Base-by-base conservation (phyloP, 1,139 yeast species). In the Pichia sp. region DNA sequence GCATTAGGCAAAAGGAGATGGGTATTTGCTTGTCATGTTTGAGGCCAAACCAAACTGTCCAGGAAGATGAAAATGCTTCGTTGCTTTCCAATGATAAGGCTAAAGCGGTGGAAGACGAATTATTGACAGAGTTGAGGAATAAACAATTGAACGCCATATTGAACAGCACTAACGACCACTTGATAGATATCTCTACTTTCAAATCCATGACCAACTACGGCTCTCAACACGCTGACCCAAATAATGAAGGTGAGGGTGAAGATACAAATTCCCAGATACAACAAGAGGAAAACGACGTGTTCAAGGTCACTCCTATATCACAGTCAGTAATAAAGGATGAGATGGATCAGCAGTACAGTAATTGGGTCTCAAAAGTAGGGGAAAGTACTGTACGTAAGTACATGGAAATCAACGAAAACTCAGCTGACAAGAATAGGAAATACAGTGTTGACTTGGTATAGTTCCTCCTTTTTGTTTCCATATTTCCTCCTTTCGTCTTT, bases 1-100 rank as follows among this genome's bases (percentile, higher is more conserved):
- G 40, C 15, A 5, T 13, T 15, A 13, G 40, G n/a, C 5, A 49
- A 7, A 44, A 16, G 41, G 52, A 8, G 45, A 68, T 68, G 71
- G 71, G 71, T 31, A 42, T 59, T 23, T 65, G 70, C 47, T 57
- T 67, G 4, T 67, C 70, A 1, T 68, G 71, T 49, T 44, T 68
- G 30, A 49, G 58, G 13, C 52, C 59, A 4, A 45, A 54, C 1
- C 50, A 51, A 10, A 57, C 60, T 3, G 59, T 54, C 31, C 62
- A 61, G 40, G 61, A 60, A 38, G 68, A 64, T 30, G 71, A 67
- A 45, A 59, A 59, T n/a, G 50, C 63, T 4, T 68, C 70, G 1
- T 51, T 67, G 16, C 51, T 67, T 38, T 61, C 59, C 2, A 64
- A 64, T 46, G 61, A 59, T 52, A 58, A 58, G 45, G 56, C 55